These are phyloP conservation scores for Lachancea sp. DNA, from an alignment of 805 yeast species.

Conservation along the genomic window DNA sequence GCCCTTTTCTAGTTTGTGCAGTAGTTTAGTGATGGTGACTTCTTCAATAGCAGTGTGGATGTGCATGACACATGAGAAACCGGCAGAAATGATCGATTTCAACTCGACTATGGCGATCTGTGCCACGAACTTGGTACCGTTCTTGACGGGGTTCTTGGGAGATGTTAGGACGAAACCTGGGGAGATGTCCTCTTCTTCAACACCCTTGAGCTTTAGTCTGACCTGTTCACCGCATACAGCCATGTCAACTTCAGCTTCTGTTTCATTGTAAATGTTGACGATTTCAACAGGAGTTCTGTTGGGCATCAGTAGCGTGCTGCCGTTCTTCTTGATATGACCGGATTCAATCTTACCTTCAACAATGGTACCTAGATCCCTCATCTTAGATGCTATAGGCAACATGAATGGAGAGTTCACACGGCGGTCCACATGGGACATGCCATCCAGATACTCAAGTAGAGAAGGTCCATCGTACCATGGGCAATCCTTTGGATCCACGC, in stretches of 20 bases:
- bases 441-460: slow-evolving; percentile 81
- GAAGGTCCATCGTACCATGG: slow-evolving; percentile 97
- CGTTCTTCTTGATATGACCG: slow-evolving; percentile 82
- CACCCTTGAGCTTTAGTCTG: slow-evolving; percentile 84
- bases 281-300: slow-evolving; percentile 80
- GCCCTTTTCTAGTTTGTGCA: slow-evolving; percentile 93
- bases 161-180: slow-evolving; percentile 90
- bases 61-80: slow-evolving; percentile 97
- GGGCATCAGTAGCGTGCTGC: slow-evolving; percentile 82
- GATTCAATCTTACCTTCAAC: slow-evolving; percentile 98
- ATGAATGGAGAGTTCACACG: slow-evolving; percentile 91
- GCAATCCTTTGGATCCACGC: slow-evolving; percentile 61
- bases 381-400: slow-evolving; percentile 91
- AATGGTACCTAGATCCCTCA: slow-evolving; percentile 95
- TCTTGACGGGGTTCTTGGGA: slow-evolving; percentile 78
- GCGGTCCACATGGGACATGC: slow-evolving; percentile 75
- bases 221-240: slow-evolving; percentile 98
- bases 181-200: slow-evolving; percentile 93
- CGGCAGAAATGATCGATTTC: slow-evolving; percentile 88
- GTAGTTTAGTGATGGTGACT: slow-evolving; percentile 69
- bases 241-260: slow-evolving; percentile 85
- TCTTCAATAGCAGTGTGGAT: slow-evolving; percentile 98
- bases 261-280: slow-evolving; percentile 82
- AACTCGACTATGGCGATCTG: slow-evolving; percentile 96
- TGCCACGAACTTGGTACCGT: slow-evolving; percentile 87